These are phyloP conservation scores for Diatrype stigma DNA, from an alignment of 2,329 filamentous ascomycete species.

Conservation along the genomic window DNA sequence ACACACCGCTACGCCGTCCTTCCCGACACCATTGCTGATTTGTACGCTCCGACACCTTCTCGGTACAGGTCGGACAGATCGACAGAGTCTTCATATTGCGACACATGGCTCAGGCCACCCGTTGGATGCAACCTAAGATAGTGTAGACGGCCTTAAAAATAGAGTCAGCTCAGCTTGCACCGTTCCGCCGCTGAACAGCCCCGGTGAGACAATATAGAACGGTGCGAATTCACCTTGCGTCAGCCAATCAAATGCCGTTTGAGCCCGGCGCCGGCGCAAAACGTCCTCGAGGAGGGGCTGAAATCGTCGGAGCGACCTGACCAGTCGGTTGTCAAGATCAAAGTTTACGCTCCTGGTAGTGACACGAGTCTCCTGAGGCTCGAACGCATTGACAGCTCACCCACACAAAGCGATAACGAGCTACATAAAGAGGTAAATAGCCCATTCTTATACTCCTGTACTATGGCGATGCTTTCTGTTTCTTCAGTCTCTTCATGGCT, in stretches of 20 bases:
- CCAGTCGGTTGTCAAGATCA: neutral
- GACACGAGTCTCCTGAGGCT: neutral
- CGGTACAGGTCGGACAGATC: slow-evolving; percentile 13
- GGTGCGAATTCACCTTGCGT: neutral
- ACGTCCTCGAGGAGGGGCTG: too few species aligned
- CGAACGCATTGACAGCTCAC: neutral
- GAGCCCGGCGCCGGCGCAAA: too few species aligned
- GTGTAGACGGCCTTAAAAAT: neutral
- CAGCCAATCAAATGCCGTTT: neutral
- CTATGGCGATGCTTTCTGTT: neutral
- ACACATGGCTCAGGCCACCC: slow-evolving; percentile 8
- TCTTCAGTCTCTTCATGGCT: too few species aligned
- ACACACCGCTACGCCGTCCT: slow-evolving; percentile 5
- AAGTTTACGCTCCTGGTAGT: neutral
- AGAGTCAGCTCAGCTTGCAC: neutral
- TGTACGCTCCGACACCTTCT: slow-evolving; percentile 8
- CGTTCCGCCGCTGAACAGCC: neutral
- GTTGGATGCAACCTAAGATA: too few species aligned
- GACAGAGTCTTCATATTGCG: slow-evolving; percentile 8
- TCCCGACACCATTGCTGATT: slow-evolving; percentile 12
- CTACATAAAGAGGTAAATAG: too few species aligned
- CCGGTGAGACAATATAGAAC: neutral
- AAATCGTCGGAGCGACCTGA: neutral
- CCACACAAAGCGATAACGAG: too few species aligned
- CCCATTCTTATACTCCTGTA: neutral